phyloP scores from a whole-genome alignment of 1,284 basidiomycete species.

The Rhodofomes roseus region DNA sequence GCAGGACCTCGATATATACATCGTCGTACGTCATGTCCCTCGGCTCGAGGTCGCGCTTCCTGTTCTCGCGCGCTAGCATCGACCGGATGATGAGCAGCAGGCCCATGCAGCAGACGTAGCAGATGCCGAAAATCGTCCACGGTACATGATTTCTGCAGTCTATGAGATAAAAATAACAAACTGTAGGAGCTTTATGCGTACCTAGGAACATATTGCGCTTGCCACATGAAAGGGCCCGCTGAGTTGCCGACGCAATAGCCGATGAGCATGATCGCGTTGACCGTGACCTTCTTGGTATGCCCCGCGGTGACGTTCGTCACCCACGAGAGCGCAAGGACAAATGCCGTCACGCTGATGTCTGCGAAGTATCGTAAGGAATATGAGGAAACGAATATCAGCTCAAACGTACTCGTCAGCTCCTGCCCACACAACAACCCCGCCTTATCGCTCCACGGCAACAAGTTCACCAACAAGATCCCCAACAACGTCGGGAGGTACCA shows the following conservation, averaged over 20 bases:
- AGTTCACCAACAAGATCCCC: slow-evolving; percentile 57
- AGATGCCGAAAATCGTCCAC: slow-evolving; percentile 61
- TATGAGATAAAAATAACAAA: background rate
- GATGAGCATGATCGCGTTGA: slow-evolving; percentile 66
- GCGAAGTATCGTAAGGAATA: background rate
- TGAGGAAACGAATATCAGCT: too few species aligned
- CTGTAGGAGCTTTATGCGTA: slow-evolving; percentile 16
- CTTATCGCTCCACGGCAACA: slow-evolving; percentile 60
- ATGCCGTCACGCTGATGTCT: slow-evolving; percentile 67
- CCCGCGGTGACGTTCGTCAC: slow-evolving; percentile 65
- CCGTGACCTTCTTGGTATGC: slow-evolving; percentile 68
- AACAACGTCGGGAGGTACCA: slow-evolving; percentile 61
- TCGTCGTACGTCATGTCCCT: slow-evolving; percentile 56
- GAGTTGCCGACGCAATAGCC: slow-evolving; percentile 70
- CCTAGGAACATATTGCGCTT: slow-evolving; percentile 60
- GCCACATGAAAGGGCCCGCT: slow-evolving; percentile 73
- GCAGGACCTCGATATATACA: slow-evolving; percentile 53
- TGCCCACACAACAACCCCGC: slow-evolving; percentile 56
- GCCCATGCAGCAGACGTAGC: slow-evolving; percentile 45
- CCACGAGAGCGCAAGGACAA: slow-evolving; percentile 70
- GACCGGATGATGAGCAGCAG: slow-evolving; percentile 50
- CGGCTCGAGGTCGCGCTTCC: slow-evolving; percentile 53
- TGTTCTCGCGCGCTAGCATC: slow-evolving; percentile 63
- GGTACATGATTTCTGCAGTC: slow-evolving; percentile 52
- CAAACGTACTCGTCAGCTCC: background rate